phyloP scores from a whole-genome alignment of 352 stramenopile genomes.

The Pythium apleroticum region DNA sequence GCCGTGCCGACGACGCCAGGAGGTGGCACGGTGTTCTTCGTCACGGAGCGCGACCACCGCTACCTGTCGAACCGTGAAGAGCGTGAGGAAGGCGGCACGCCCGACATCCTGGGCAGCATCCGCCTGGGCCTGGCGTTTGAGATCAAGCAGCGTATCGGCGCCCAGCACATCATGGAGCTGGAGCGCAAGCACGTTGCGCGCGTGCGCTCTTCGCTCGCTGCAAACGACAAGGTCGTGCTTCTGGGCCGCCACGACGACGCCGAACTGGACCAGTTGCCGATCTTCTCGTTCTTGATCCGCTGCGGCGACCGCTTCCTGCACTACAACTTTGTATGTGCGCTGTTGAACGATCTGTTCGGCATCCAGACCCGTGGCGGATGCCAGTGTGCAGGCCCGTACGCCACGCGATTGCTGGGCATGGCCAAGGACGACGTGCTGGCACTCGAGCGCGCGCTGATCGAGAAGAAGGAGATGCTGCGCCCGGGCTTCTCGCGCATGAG shows the following conservation, averaged over 20 bases:
- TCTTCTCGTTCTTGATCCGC: conserved; percentile 92
- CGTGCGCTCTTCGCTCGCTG: conserved; percentile 31
- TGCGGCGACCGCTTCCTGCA: conserved; percentile 87
- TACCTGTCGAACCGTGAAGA: conserved; percentile 89
- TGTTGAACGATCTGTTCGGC: conserved; percentile 97
- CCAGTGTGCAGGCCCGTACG: conserved; percentile 88
- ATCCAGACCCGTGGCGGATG: conserved; percentile 81
- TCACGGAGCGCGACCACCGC: conserved; percentile 41
- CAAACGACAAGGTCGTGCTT: conserved; percentile 69
- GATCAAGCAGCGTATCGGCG: conserved; percentile 64
- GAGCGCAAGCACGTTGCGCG: conserved; percentile 32
- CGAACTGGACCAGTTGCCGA: conserved; percentile 55
- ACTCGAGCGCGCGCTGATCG: conserved; percentile 81
- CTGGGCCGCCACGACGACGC: conserved; percentile 47
- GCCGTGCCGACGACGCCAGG: conserved; percentile 39
- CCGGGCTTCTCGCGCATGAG: conserved; percentile 93
- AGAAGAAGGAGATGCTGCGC: conserved; percentile 88
- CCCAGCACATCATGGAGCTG: conserved; percentile 36
- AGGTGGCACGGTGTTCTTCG: conserved; percentile 46
- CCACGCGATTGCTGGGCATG: conserved; percentile 89
- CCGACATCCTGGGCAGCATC: conserved; percentile 91
- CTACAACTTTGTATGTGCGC: conserved; percentile 95
- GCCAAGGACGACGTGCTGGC: conserved; percentile 46
- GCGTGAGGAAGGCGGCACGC: conserved; percentile 94
- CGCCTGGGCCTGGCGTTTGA: conserved; percentile 87